Evolutionary conservation across 352 stramenopile genomes (phyloP).

Genomic region (Globisporangium echinulatum): DNA sequence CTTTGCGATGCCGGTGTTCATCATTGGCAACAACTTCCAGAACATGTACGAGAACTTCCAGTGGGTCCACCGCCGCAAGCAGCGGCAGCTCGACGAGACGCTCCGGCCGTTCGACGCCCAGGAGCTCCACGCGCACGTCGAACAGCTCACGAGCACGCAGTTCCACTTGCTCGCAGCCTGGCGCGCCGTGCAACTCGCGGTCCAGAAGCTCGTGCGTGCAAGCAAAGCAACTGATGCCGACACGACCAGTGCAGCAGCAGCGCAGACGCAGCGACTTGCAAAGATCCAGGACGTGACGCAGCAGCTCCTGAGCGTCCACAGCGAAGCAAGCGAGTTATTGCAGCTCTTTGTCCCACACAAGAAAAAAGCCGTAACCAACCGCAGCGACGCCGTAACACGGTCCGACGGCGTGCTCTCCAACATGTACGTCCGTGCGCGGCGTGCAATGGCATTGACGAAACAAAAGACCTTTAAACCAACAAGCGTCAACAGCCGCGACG

Average conservation of each 20-base stretch:
- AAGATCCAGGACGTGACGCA: constrained; percentile 47
- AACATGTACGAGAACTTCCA: constrained; percentile 56
- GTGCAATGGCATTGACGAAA: constrained; percentile 5
- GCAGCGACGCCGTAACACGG: background rate
- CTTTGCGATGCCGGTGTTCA: constrained; percentile 70
- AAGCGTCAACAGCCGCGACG: background rate
- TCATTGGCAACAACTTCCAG: constrained; percentile 74
- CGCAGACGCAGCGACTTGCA: constrained; percentile 22
- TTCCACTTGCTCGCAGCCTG: constrained; percentile 49
- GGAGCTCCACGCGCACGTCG: constrained; percentile 32
- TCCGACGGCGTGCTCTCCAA: constrained; percentile 29
- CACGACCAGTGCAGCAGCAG: constrained; percentile 22
- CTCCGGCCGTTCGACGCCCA: constrained; percentile 48
- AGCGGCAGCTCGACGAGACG: constrained; percentile 39
- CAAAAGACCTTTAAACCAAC: no score
- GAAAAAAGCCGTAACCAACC: constrained; percentile 11
- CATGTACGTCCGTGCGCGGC: constrained; percentile 37
- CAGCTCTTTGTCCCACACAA: constrained; percentile 56
- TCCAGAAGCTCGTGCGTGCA: constrained; percentile 24
- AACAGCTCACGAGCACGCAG: constrained; percentile 55
- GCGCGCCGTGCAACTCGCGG: constrained; percentile 37
- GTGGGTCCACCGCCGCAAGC: constrained; percentile 42
- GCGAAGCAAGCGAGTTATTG: constrained; percentile 28
- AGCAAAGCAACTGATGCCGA: constrained; percentile 12
- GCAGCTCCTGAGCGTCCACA: constrained; percentile 31